A percentile compares a stretch with the other conserved stretches of the same genome.
Conservation (phyloP, 1,284 basidiomycete species). For the Apiotrichum siamense region DNA sequence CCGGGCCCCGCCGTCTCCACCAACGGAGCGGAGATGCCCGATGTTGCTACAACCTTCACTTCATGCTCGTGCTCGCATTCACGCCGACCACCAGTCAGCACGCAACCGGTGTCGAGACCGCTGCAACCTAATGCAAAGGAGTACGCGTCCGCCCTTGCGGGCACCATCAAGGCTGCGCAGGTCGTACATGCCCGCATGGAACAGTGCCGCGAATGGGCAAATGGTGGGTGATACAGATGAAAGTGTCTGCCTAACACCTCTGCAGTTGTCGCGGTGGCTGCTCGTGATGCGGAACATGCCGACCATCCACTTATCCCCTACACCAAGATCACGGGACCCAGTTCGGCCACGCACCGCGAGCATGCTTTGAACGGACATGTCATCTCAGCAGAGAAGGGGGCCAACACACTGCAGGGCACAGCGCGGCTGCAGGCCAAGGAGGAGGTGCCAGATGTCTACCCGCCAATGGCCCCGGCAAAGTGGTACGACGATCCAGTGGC, state of each 20-base stretch:
- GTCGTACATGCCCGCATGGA: slow-evolving; percentile 2
- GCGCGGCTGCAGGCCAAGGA: not conserved
- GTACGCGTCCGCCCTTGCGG: not conserved
- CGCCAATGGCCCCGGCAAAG: not conserved
- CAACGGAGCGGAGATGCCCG: not conserved
- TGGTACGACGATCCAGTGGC: slow-evolving; percentile 1
- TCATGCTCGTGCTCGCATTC: not conserved
- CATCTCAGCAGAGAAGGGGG: no score
- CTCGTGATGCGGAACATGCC: slow-evolving; percentile 3
- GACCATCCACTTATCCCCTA: no score
- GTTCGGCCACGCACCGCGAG: no score
- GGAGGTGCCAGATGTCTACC: not conserved
- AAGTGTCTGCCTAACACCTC: no score
- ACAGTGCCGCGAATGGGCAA: slow-evolving; percentile 12
- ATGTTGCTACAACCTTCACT: not conserved
- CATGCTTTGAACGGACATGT: no score
- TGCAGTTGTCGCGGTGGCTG: slow-evolving; percentile 7
- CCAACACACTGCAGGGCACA: no score
- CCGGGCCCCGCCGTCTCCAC: not conserved
- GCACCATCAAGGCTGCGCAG: not conserved
- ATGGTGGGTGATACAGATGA: no score
- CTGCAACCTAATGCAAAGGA: not conserved
- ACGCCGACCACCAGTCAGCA: not conserved
- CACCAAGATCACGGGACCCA: no score
- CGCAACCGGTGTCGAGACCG: not conserved